These are phyloP conservation scores for Fusarium redolens DNA, from an alignment of 2,329 filamentous ascomycete genomes.

Conservation along the genomic window DNA sequence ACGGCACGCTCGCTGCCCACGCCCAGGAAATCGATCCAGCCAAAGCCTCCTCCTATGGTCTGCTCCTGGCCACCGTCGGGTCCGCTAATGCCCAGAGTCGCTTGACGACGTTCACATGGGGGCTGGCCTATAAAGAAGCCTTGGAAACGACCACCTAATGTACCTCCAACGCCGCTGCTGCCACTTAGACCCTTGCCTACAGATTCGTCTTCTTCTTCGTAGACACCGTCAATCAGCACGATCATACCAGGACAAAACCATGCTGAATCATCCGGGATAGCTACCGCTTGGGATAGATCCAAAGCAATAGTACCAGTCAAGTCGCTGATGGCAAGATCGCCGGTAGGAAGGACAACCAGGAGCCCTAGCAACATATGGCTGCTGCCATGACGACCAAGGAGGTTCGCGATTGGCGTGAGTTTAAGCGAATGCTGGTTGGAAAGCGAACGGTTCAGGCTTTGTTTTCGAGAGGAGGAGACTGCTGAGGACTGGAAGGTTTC, in stretches of 20 bases:
- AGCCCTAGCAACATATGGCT: conserved; percentile 89
- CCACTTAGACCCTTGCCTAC: conserved; percentile 77
- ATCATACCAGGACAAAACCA: conserved; percentile 98
- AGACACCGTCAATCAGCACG: conserved; percentile 93
- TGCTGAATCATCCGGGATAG: conserved; percentile 85
- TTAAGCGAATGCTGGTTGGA: conserved; percentile 80
- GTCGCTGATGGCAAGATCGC: conserved; percentile 85
- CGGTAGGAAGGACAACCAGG: conserved; percentile 82
- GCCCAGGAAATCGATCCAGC: conserved; percentile 97
- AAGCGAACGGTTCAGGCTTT: conserved; percentile 67
- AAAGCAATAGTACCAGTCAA: conserved; percentile 88
- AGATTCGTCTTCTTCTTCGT: conserved; percentile 88
- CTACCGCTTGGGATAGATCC: conserved; percentile 82
- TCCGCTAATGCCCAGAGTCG: conserved; percentile 78
- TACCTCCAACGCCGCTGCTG: conserved; percentile 85
- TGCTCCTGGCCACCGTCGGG: conserved; percentile 68
- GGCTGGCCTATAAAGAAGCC: conserved; percentile 92
- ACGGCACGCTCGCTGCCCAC: conserved; percentile 89
- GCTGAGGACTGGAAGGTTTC: conserved; percentile 90
- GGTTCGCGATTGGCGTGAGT: conserved; percentile 84
- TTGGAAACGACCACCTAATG: conserved; percentile 91
- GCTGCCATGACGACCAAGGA: conserved; percentile 82
- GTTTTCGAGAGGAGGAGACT: conserved; percentile 69
- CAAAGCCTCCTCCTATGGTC: conserved; percentile 83
- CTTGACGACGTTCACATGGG: conserved; percentile 85